Base-by-base conservation (phyloP, 23 red algal genomes). In the Gracilaria domingensis region DNA sequence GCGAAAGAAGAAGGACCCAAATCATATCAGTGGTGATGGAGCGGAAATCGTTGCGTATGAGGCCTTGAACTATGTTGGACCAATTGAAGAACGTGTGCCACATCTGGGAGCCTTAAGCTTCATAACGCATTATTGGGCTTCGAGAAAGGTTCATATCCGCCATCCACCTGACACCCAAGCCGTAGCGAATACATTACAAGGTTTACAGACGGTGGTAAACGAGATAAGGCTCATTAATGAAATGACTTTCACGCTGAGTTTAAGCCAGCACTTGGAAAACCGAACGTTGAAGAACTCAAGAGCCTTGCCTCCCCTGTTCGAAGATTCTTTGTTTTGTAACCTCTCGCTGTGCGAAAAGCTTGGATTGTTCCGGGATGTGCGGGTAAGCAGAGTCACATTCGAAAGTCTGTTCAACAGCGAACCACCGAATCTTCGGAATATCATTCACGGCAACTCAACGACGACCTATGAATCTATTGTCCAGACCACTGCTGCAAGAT, bases 41-140 rank as follows among this genome's bases (percentile, higher is more conserved):
- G 40, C 47, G 47, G 72, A 57, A 23, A 34, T 71, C 11, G 0
- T 62, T 36, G 85, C 58, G 4, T 75, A 45, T 88, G 85, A 61
- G 23, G 85, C 55, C 1, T 79, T 88, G 16, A 39, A 34, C 60
- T 24, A 53, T 34, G 21, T 61, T 32, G 85, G 70, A 56, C 40
- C 70, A 44, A n/a, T 88, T 34, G 47, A 88, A 37, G 49, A 59
- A 37, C 2, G 16, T 20, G 59, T 71, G 23, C 85, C 85, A 20
- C 40, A 35, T 26, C 55, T 88, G 16, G 85, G 85, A 54, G 47
- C 65, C 20, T 14, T 88, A 34, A 77, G 69, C 29, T 57, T 88
- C 51, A 37, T 88, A 70, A 47, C 69, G 8, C 45, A 79, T 13
- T 88, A 88, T 59, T 78, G 67, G 44, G 37, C 70, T 7, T 49